Conservation (phyloP, 148 eudicot genomes). For the Rhododendron ferrugineum region DNA sequence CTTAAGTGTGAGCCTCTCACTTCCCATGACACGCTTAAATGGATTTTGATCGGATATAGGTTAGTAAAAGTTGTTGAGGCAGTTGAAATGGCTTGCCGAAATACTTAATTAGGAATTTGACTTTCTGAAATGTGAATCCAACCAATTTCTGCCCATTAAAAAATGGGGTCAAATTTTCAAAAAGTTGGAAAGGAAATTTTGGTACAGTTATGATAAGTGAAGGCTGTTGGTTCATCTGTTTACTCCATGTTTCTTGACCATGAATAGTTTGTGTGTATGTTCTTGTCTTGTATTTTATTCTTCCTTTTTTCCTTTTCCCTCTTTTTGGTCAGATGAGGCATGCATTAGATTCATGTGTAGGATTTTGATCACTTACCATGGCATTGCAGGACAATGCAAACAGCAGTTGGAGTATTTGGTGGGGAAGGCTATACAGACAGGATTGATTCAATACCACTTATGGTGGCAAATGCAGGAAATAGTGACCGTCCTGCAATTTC, state of each 20-base stretch:
- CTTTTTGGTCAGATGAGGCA: background rate
- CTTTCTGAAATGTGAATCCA: background rate
- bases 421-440: slow-evolving; percentile 75
- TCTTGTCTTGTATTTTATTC: background rate
- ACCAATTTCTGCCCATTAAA: background rate
- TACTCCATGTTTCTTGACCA: background rate
- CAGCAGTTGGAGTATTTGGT: slow-evolving; percentile 97
- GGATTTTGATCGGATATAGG: background rate
- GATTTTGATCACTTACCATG: slow-evolving; percentile 10
- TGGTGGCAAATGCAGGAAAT: slow-evolving; percentile 90
- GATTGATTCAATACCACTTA: slow-evolving; percentile 65
- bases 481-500: slow-evolving; percentile 87
- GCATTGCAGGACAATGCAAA: slow-evolving; percentile 80
- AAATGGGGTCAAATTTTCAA: background rate
- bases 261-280: background rate
- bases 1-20: background rate
- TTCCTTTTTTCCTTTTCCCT: background rate
- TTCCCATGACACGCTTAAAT: background rate
- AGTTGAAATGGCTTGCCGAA: background rate
- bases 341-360: background rate
- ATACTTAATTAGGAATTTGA: background rate
- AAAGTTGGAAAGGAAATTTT: background rate
- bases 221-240: background rate
- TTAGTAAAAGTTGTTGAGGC: background rate
- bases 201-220: background rate